These are phyloP conservation scores for Phytopythium cucurbitacearum DNA, from an alignment of 352 stramenopile genomes.

Conservation along the genomic window DNA sequence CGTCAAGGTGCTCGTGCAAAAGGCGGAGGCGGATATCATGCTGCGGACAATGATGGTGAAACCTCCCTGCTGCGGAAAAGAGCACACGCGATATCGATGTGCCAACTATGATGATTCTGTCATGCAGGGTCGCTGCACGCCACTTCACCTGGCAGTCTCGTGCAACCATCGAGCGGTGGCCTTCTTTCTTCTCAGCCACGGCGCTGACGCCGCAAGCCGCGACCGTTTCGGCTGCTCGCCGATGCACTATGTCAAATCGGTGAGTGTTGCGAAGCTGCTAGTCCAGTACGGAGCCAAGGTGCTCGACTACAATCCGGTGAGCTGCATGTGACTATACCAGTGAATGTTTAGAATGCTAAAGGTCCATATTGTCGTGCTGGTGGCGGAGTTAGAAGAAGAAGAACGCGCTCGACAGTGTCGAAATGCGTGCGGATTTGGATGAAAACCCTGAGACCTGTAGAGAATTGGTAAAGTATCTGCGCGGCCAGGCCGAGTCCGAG, in stretches of 20 bases:
- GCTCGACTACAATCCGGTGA: slow-evolving; percentile 56
- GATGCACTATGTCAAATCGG: slow-evolving; percentile 65
- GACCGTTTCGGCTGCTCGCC: slow-evolving; percentile 64
- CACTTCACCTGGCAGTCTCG: slow-evolving; percentile 56
- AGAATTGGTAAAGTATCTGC: slow-evolving; percentile 42
- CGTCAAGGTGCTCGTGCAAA: slow-evolving; percentile 48
- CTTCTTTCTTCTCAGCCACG: slow-evolving; percentile 68
- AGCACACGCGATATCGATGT: background rate
- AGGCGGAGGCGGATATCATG: slow-evolving; percentile 43
- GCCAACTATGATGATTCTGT: background rate
- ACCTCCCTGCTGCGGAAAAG: background rate
- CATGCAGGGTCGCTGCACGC: slow-evolving; percentile 46
- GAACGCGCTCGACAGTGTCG: slow-evolving; percentile 42
- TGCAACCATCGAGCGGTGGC: slow-evolving; percentile 53
- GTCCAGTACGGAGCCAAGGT: slow-evolving; percentile 52
- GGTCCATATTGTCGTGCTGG: background rate
- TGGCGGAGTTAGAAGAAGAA: slow-evolving; percentile 40
- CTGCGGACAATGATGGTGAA: slow-evolving; percentile 61
- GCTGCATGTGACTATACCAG: background rate
- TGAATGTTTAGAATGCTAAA: slow-evolving; percentile 1
- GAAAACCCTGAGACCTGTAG: background rate
- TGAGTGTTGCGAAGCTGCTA: slow-evolving; percentile 60
- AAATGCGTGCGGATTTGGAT: background rate
- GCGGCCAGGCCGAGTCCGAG: slow-evolving; percentile 36
- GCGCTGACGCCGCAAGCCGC: slow-evolving; percentile 40